Evolutionary conservation across 768 basidiomycete genomes (phyloP).

Genomic region (Mycena latifolia): DNA sequence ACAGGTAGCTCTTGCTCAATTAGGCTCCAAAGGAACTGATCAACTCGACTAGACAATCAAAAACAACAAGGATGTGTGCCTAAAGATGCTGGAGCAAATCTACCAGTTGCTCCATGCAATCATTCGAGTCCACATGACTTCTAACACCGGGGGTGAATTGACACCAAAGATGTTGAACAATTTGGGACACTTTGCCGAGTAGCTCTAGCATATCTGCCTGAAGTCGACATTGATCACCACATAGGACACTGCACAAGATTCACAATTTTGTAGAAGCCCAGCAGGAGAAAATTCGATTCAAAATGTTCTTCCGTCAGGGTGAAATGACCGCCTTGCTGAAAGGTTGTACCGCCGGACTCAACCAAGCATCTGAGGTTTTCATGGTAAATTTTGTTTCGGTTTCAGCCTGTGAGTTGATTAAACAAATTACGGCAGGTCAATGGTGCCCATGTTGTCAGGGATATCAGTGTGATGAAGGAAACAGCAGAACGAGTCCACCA

Average conservation of each 20-base stretch:
- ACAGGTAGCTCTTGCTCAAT: not conserved
- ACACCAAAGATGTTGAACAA: not conserved
- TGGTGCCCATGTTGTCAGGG: no score
- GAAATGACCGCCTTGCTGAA: not conserved
- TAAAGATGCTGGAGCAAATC: not conserved
- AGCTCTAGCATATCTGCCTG: not conserved
- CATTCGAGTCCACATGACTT: constrained; percentile 2
- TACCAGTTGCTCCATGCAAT: not conserved
- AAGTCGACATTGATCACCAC: not conserved
- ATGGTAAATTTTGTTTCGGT: not conserved
- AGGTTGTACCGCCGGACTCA: not conserved
- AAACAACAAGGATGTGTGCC: constrained; percentile 6
- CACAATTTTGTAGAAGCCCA: not conserved
- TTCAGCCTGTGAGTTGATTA: no score
- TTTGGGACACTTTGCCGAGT: not conserved
- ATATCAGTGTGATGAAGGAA: no score
- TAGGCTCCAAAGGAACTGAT: not conserved
- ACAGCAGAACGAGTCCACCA: no score
- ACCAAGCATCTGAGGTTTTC: not conserved
- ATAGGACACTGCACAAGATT: not conserved
- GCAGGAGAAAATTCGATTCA: not conserved
- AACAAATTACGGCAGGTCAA: not conserved
- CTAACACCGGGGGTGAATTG: no score
- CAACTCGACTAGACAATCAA: not conserved
- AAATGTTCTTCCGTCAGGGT: not conserved